Base-by-base conservation (phyloP, 306 rosid genomes). In the Corylus avellana region DNA sequence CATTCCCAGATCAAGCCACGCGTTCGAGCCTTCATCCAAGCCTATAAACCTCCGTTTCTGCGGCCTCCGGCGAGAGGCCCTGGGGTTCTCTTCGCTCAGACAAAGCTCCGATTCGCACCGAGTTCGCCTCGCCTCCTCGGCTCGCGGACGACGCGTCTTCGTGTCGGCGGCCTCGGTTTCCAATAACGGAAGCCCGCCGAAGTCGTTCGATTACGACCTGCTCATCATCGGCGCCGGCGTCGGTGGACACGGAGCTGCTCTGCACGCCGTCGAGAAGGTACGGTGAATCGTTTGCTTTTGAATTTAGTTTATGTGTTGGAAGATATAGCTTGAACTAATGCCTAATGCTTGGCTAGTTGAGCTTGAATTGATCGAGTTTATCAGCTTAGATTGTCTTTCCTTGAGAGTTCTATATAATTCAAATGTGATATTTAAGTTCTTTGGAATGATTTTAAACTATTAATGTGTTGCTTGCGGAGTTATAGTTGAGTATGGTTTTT, bases 201-300 rank as follows among this genome's bases (percentile, higher is more conserved):
- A 80, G 69, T 86, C 97, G 8, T 96, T 93, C 35, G 99, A 95
- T 55, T 95, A 95, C 8, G 99, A 95, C 84, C 85, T 95, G 86
- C 78, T 96, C 63, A 96, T 93, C 32, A 93, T 96, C 47, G 98
- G 99, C 29, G 99, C 99, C 8, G 99, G 99, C 8, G 99, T 96
- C 69, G 99, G 98, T 0, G 98, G 98, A 72, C 99, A 96, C 32
- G 99, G 99, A 2, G 99, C 98, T 5, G 98, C 99, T 22, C 94
- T 96, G 53, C 98, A 96, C 63, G 98, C 98, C 8, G 98, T 96
- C 37, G 96, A 93, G 86, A 93, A 93, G 98, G 99, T 96, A 72
- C 22, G 69, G 22, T 57, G 1, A 37, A 62, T 57, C n/a, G 0
- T 4, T 7, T 48, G 37, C 17, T n/a, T 49, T 49, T 61, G 4